Base-by-base conservation (phyloP, 2,329 filamentous ascomycete genomes). In the Cladophialophora psammophila region DNA sequence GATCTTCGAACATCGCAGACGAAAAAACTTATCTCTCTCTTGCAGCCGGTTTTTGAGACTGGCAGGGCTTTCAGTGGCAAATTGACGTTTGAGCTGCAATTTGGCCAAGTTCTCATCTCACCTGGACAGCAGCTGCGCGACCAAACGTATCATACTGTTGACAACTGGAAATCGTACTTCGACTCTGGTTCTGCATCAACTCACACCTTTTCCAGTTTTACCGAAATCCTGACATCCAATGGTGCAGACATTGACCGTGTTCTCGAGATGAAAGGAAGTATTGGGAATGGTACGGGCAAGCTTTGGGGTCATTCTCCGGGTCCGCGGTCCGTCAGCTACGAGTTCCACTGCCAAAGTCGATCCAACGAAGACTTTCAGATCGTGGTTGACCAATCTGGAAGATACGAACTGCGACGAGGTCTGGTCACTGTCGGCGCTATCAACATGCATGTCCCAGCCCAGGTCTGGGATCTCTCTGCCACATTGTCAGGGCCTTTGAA, bases 241-340 rank as follows among this genome's bases (percentile, higher is more conserved):
- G 78, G 79, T 12, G 70, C 72, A 2, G 80, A 82, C 60, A 68
- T 80, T 54, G 79, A 82, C 62, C 69, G 77, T 57, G 72, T 80
- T 6, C 69, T 82, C 9, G 74, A 77, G 64, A 55, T 80, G 40
- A 75, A 76, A 45, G 73, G 71, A 4, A 35, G 58, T 10, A 68
- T 70, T 10, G 69, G 72, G 48, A 63, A 31, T 7, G 63, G 26
- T 12, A 55, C 40, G 9, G 31, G 20, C 52, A 68, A 56, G 54
- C 59, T 68, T 31, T 69, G 65, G 62, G 64, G 55, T 50, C 26
- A 60, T 10, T 3, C 38, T 5, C 67, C 71, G 10, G 57, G 56
- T 26, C 55, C 60, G 2, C 52, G 35, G 20, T 61, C 63, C 8
- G 66, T 80, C 5, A 70, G 60, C 5, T 81, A 80, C 54, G 79